Percentiles rank a stretch among this genome's conserved stretches.
Conservation (phyloP, 495 filamentous ascomycete genomes). For the Daldinia loculata region DNA sequence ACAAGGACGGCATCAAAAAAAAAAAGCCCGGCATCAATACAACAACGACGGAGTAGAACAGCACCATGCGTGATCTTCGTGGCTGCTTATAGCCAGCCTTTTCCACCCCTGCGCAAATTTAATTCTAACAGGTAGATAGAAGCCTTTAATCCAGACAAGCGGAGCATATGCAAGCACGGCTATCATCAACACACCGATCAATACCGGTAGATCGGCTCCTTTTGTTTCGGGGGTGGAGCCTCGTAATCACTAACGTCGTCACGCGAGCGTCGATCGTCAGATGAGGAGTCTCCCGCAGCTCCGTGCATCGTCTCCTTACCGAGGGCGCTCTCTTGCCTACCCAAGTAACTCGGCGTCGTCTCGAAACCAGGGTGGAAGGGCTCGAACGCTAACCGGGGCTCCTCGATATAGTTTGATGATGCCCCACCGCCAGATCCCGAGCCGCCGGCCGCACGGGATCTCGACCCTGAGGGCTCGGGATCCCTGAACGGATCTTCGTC, state of each 20-base stretch:
- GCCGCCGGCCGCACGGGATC: constrained; percentile 28
- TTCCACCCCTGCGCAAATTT: constrained; percentile 11
- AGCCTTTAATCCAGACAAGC: not conserved
- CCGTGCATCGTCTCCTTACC: constrained; percentile 51
- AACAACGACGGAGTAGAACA: constrained; percentile 3
- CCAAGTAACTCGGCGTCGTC: constrained; percentile 47
- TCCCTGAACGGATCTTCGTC: constrained; percentile 60
- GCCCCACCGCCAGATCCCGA: constrained; percentile 29
- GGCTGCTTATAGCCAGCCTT: constrained; percentile 14
- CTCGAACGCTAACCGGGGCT: constrained; percentile 53
- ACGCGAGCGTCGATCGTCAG: constrained; percentile 19
- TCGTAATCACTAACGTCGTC: constrained; percentile 35
- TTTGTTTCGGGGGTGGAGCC: constrained; percentile 36
- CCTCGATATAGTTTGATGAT: constrained; percentile 34
- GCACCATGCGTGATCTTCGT: not conserved
- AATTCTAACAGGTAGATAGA: not conserved
- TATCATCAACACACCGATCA: constrained; percentile 20
- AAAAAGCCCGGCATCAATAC: constrained; percentile 14
- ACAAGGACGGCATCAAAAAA: not conserved
- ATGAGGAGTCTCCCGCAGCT: constrained; percentile 14
- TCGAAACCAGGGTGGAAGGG: constrained; percentile 63
- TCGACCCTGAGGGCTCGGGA: constrained; percentile 45
- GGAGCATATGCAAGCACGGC: not conserved
- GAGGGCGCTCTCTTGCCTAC: constrained; percentile 48
- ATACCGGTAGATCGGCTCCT: constrained; percentile 52